Evolutionary conservation across 2,329 filamentous ascomycete genomes (phyloP).

Genomic region (Fusarium concolor): DNA sequence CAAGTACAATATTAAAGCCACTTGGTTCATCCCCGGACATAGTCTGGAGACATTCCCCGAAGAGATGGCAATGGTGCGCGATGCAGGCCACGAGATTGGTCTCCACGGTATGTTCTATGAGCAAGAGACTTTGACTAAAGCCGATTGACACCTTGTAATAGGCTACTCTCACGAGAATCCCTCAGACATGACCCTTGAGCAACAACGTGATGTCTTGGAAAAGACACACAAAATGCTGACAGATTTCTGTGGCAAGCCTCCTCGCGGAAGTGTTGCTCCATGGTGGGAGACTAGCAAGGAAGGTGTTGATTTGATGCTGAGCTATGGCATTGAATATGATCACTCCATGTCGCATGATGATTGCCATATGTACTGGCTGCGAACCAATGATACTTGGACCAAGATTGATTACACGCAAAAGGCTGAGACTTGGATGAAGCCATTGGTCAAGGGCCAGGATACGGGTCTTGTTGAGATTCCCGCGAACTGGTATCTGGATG

Average conservation of each 20-base stretch:
- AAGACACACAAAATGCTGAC: constrained; percentile 79
- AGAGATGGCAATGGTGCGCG: constrained; percentile 57
- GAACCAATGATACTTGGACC: constrained; percentile 73
- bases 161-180: constrained; percentile 81
- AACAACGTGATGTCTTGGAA: constrained; percentile 79
- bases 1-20: constrained; percentile 77
- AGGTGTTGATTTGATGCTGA: constrained; percentile 71
- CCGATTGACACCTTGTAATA: fast-evolving
- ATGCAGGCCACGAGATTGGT: constrained; percentile 62
- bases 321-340: constrained; percentile 77
- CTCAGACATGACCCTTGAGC: constrained; percentile 76
- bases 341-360: constrained; percentile 69
- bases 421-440: constrained; percentile 56
- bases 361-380: constrained; percentile 72
- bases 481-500: constrained; percentile 69
- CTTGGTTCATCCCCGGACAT: constrained; percentile 64
- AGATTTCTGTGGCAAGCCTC: constrained; percentile 75
- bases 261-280: constrained; percentile 77
- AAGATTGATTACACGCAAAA: constrained; percentile 70
- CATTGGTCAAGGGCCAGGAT: constrained; percentile 66
- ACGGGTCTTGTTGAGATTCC: constrained; percentile 77
- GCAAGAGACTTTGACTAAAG: too few species aligned
- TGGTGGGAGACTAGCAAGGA: constrained; percentile 80
- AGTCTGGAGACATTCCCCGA: constrained; percentile 62
- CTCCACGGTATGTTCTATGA: too few species aligned